Base-by-base conservation (phyloP, 2,329 filamentous ascomycete genomes). In the Cylindrodendrum hubeiense region DNA sequence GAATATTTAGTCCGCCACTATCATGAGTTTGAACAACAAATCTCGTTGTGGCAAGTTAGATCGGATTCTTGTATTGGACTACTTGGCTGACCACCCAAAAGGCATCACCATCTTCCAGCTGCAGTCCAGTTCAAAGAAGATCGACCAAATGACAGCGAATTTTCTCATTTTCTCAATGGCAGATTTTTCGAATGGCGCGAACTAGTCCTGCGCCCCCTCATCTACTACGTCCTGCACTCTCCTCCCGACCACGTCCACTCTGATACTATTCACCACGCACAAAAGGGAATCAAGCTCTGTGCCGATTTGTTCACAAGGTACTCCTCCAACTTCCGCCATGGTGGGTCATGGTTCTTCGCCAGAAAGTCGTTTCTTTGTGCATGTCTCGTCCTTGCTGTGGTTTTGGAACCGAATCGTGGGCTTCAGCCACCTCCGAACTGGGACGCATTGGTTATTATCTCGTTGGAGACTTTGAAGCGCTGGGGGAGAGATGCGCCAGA, bases 171-270 rank as follows among this genome's bases (percentile, higher is more conserved):
- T 17, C 41, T 67, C 4, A 53, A 56, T n/a, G 65, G 58, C 6
- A 55, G 65, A 7, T 53, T 63, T 10, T 52, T 41, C 9, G 54
- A 64, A 9, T 67, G 65, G 65, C 57, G 63, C 4, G 65, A 67
- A 22, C 55, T 64, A 3, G 58, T 63, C 2, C 51, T 65, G 6
- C 53, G 65, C 5, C 65, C 65, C 2, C 59, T 67, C 37, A 33
- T 67, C 5, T 67, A 67, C 22, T 59, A 59, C 49, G 52, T 62
- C 8, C 30, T 67, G 1, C 61, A 67, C 21, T 54, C 56, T 5
- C 51, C 51, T 3, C 13, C 49, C 12, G 33, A 34, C n/a, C 41
- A 37, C 6, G 44, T 56, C 22, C 26, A 44, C 5, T 30, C 46
- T 2, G 55, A 57, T 3, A 57, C 56, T 1, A 19, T 63, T 3